A percentile compares a stretch with the other conserved stretches of the same genome.
Evolutionary conservation across 805 yeast species (phyloP).

Genomic region (Kockiozyma suomiensis): DNA sequence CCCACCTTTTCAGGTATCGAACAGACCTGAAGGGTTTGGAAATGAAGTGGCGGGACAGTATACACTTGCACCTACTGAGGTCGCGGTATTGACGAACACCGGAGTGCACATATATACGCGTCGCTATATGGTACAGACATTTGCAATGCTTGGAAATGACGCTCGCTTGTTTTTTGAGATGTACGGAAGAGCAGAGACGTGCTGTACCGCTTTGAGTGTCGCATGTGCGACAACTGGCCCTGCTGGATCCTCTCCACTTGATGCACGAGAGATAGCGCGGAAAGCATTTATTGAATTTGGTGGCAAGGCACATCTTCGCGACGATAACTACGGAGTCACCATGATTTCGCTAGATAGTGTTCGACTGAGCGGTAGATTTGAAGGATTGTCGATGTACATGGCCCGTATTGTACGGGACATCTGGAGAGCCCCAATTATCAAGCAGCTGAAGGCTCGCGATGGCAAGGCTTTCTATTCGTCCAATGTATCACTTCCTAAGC

Average conservation of each 20-base stretch:
- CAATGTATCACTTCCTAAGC: conserved; percentile 15
- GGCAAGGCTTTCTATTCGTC: conserved; percentile 6
- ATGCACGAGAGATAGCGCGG: conserved; percentile 42
- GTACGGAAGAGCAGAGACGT: conserved; percentile 87
- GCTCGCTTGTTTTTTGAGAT: conserved; percentile 70
- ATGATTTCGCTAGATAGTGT: conserved; percentile 47
- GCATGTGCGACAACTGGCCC: conserved; percentile 53
- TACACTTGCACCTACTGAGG: conserved; percentile 58
- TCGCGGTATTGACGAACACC: conserved; percentile 80
- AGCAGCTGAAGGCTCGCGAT: conserved; percentile 14
- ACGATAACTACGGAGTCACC: conserved; percentile 33
- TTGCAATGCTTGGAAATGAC: conserved; percentile 67
- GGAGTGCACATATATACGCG: conserved; percentile 77
- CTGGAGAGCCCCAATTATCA: conserved; percentile 77
- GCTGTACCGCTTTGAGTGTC: conserved; percentile 82
- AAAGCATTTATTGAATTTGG: conserved; percentile 43
- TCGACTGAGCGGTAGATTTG: conserved; percentile 87
- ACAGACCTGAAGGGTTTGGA: conserved; percentile 78
- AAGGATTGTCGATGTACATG: conserved; percentile 78
- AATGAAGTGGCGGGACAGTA: conserved; percentile 88
- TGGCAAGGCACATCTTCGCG: conserved; percentile 42
- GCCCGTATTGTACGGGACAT: conserved; percentile 75
- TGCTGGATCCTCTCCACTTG: conserved; percentile 41
- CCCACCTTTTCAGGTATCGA: conserved; percentile 69
- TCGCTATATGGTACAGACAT: conserved; percentile 76